Evolutionary conservation across 805 yeast genomes (phyloP), one percentile per base, ranked within the genome.

Genomic region (Blastobotrys parvus): DNA sequence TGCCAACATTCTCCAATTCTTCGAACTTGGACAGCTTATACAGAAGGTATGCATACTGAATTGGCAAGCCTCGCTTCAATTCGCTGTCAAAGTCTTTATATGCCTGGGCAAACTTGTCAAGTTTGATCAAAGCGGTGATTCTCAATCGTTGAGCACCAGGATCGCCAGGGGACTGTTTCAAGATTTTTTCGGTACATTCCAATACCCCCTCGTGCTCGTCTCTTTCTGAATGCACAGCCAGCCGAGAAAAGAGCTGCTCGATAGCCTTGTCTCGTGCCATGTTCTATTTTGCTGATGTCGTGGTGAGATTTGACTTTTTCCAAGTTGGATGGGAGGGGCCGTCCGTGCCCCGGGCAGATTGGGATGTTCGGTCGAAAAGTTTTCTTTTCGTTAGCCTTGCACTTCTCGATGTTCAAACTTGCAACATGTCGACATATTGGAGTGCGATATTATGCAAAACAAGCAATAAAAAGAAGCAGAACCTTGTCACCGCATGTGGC

Each of bases 41-140:
- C 53, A 70, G 70, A 5, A 78, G 65, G 53, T 82, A 82, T 2
- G 80, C 77, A 22, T 67, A 63, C 53, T 77, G 84, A 40, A 74
- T 55, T 4, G 54, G 49, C 31, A 41, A 31, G 27, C 39, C 39
- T 21, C 42, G 35, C 3, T 19, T 35, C 7, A 33, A 20, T 16
- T 19, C 44, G 1, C 32, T 20, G 39, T 3, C 36, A 38, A 77
- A 52, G 30, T 73, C 50, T 42, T 68, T 63, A 16, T 60, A 50
- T 0, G 83, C 86, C 39, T 64, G 62, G 33, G 56, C 58, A 59
- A 75, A 80, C 47, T 67, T 65, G 56, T 81, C 87, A 45, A 74
- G 60, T 52, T 77, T 76, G 57, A 78, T 77, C 55, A 78, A 65
- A 3, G 86, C 75, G 10, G 76, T 74, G 29, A 80, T 57, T 55